These are phyloP conservation scores for Panicum virgatum DNA, from an alignment of 202 grass and related monocot genomes.

Conservation along the genomic window DNA sequence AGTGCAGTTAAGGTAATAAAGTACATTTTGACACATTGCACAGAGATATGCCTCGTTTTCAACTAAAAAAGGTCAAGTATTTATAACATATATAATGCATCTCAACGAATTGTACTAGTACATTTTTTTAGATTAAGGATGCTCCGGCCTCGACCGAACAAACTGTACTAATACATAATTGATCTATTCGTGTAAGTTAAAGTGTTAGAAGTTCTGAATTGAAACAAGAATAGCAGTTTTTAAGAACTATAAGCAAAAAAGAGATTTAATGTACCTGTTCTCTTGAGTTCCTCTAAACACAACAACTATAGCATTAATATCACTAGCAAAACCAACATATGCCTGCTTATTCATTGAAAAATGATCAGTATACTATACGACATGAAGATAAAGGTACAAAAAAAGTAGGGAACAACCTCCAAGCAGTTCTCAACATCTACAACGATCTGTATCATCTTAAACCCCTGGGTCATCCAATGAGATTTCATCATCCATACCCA, in stretches of 20 bases:
- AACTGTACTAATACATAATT: no score
- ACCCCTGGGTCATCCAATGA: conserved; percentile 63
- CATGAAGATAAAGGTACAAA: neutral
- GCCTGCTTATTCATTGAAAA: conserved; percentile 56
- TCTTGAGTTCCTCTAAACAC: conserved; percentile 99
- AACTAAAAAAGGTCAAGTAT: neutral
- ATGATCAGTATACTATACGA: conserved; percentile 10
- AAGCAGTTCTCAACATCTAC: conserved; percentile 94
- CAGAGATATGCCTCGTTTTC: neutral
- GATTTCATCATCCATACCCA: conserved; percentile 16
- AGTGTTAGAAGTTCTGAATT: neutral
- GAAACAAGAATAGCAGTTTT: neutral
- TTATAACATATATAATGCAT: neutral
- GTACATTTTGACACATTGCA: conserved; percentile 18
- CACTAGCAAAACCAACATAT: conserved; percentile 88
- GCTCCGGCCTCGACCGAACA: no score
- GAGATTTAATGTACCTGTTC: conserved; percentile 60
- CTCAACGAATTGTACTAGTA: neutral
- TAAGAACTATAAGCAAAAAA: conserved; percentile 9
- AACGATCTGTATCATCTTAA: conserved; percentile 78
- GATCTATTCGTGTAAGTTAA: neutral
- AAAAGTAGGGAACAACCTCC: conserved; percentile 53
- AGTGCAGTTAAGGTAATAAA: neutral
- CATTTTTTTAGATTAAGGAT: no score
- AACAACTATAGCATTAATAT: conserved; percentile 77